A percentile compares a stretch with the other conserved stretches of the same genome.
These are phyloP conservation scores for Pisolithus sp. DNA, from an alignment of 768 basidiomycete genomes.

Conservation along the genomic window DNA sequence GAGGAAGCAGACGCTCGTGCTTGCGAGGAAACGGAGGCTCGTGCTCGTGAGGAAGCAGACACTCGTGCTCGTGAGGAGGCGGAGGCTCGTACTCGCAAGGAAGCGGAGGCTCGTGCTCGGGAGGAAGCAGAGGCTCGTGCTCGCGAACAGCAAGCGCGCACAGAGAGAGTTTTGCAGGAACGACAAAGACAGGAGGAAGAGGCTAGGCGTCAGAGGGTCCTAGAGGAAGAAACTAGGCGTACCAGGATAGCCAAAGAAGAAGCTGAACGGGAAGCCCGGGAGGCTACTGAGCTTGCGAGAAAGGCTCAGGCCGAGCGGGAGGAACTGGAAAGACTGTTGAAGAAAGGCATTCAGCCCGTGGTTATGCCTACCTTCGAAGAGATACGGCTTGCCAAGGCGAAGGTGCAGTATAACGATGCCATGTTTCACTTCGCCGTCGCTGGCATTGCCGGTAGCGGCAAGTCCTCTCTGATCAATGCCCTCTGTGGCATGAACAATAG, in stretches of 20 bases:
- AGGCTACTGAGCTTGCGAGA: slow-evolving; percentile 6
- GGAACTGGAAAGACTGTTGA: slow-evolving; percentile 7
- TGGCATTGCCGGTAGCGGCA: slow-evolving; percentile 4
- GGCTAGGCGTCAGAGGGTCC: slow-evolving; percentile 14
- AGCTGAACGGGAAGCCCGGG: background rate
- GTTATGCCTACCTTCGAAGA: slow-evolving; percentile 12
- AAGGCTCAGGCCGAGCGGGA: slow-evolving; percentile 16
- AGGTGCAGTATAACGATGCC: slow-evolving; percentile 4
- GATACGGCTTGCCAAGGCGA: background rate
- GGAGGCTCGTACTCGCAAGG: slow-evolving; percentile 1
- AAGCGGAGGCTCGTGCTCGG: slow-evolving; percentile 17
- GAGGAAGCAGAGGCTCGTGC: slow-evolving; percentile 21
- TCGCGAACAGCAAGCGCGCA: slow-evolving; percentile 19
- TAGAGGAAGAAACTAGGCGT: slow-evolving; percentile 15
- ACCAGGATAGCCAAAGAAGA: slow-evolving; percentile 1
- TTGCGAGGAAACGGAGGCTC: slow-evolving; percentile 12
- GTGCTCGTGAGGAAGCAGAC: slow-evolving; percentile 10
- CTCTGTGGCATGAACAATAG: slow-evolving; percentile 19
- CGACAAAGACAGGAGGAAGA: slow-evolving; percentile 20
- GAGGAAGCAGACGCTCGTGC: slow-evolving; percentile 17
- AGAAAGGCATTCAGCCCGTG: slow-evolving; percentile 10
- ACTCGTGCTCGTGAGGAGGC: slow-evolving; percentile 17
- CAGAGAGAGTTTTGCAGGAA: slow-evolving; percentile 11
- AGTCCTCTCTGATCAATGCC: too few relatives aligned
- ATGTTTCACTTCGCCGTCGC: slow-evolving; percentile 12